Conservation (phyloP, 441 rosid genomes). For the Euphorbia corollata region DNA sequence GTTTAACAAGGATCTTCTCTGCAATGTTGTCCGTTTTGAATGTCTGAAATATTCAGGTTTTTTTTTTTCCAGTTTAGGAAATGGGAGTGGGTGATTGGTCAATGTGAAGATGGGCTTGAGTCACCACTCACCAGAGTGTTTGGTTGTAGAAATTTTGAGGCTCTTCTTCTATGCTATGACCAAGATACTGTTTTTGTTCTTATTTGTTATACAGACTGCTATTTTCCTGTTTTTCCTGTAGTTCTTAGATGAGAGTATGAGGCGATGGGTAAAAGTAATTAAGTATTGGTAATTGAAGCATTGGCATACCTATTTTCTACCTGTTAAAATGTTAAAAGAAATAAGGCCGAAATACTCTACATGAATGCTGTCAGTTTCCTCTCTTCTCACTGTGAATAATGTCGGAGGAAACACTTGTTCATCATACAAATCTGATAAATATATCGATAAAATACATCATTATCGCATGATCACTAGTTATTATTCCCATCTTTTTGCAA, state of each 20-base stretch:
- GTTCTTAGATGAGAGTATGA: background rate
- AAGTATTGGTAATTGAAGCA: background rate
- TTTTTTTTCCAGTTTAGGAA: slow-evolving; percentile 11
- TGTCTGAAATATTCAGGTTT: slow-evolving; percentile 10
- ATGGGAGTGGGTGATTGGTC: slow-evolving; percentile 20
- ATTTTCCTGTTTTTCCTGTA: background rate
- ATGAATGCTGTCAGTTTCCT: too few species aligned
- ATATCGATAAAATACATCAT: too few species aligned
- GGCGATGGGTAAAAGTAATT: background rate
- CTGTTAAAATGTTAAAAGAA: too few species aligned
- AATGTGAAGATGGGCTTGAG: slow-evolving; percentile 16
- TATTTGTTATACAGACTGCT: background rate
- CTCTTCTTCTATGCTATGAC: slow-evolving; percentile 1
- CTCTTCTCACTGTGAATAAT: too few species aligned
- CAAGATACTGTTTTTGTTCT: background rate
- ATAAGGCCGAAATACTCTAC: too few species aligned
- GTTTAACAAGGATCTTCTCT: slow-evolving; percentile 19
- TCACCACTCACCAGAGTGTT: background rate
- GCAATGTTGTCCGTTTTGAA: slow-evolving; percentile 33
- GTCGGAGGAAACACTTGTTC: too few species aligned
- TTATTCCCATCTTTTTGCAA: too few species aligned
- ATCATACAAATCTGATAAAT: too few species aligned
- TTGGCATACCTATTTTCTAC: background rate
- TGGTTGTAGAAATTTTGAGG: slow-evolving; percentile 22
- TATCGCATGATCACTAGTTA: too few species aligned